Conservation (phyloP, 441 rosid species). For the Gossypium gossypioides region DNA sequence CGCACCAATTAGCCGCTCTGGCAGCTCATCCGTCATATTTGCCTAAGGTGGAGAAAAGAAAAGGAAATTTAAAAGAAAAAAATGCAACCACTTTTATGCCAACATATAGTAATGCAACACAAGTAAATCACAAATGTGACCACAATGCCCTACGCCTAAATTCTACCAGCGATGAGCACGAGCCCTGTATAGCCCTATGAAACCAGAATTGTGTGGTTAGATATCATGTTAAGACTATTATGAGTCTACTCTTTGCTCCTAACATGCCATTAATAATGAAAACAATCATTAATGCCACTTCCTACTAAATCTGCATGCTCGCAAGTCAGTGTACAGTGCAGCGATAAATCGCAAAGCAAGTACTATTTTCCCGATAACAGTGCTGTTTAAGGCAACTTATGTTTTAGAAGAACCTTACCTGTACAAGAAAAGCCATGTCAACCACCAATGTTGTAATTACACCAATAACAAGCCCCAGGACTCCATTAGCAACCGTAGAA, state of each 20-base stretch:
- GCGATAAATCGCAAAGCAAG: neutral
- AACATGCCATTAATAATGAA: neutral
- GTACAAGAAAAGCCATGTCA: slow-evolving; percentile 99
- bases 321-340: neutral
- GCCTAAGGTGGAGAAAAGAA: slow-evolving; percentile 32
- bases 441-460: slow-evolving; percentile 87
- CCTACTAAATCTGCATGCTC: neutral
- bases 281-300: neutral
- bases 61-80: neutral
- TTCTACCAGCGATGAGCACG: neutral
- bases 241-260: neutral
- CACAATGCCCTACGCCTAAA: neutral
- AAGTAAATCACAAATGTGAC: neutral
- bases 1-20: slow-evolving; percentile 78
- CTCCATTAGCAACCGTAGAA: slow-evolving; percentile 98
- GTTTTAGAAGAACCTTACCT: slow-evolving; percentile 35
- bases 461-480: slow-evolving; percentile 85
- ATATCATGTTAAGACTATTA: neutral
- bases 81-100: neutral
- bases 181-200: neutral
- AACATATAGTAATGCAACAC: neutral
- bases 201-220: neutral
- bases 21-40: slow-evolving; percentile 74
- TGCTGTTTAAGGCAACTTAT: neutral
- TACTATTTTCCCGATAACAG: neutral